These are phyloP conservation scores for Rhodotorula babjevae DNA, from an alignment of 768 basidiomycete genomes.

Conservation along the genomic window DNA sequence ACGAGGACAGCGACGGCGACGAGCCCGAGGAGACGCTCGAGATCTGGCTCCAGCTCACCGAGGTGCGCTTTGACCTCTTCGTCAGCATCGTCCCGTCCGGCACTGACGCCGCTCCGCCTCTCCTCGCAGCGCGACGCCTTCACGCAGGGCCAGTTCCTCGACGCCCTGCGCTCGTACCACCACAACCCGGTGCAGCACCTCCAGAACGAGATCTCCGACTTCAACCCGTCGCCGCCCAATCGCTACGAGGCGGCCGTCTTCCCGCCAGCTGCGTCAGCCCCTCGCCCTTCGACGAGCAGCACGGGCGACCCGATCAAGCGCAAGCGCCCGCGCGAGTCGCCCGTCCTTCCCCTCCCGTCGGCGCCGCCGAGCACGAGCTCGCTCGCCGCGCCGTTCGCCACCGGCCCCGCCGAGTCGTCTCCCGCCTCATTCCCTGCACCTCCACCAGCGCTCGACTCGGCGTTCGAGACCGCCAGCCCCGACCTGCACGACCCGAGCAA, in stretches of 20 bases:
- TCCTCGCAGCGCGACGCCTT: constrained; percentile 31
- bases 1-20: constrained; percentile 26
- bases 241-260: constrained; percentile 2
- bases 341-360: constrained; percentile 11
- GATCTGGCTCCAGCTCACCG: constrained; percentile 35
- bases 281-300: background rate
- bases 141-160: constrained; percentile 37
- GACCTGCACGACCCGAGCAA: constrained; percentile 16
- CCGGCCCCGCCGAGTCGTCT: background rate
- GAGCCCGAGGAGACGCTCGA: constrained; percentile 37
- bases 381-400: background rate
- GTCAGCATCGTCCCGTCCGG: no score
- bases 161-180: constrained; percentile 33
- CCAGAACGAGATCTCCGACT: constrained; percentile 27
- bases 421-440: background rate
- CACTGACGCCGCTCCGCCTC: background rate
- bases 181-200: constrained; percentile 26
- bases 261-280: background rate
- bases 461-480: background rate
- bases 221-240: constrained; percentile 20
- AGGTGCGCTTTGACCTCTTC: constrained; percentile 8
- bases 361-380: background rate
- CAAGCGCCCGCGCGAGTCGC: constrained; percentile 17
- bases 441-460: background rate
- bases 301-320: constrained; percentile 32